phyloP scores from a whole-genome alignment of 805 yeast species.

The Wickerhamomyces pijperi region DNA sequence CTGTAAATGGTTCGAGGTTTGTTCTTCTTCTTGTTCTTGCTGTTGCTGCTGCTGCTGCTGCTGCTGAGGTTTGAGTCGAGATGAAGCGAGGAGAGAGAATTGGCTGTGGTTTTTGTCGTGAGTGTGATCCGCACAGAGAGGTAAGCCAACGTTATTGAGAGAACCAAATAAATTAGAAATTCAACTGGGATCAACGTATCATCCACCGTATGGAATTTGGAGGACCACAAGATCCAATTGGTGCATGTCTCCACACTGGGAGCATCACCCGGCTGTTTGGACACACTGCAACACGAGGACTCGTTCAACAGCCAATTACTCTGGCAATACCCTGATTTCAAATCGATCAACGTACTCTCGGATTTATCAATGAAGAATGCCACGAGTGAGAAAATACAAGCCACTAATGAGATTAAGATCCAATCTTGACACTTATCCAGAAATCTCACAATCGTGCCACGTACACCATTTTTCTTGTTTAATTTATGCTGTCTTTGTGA shows the following conservation, averaged over 20 bases:
- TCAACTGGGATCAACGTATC: slow-evolving; percentile 13
- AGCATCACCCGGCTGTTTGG: too few relatives aligned
- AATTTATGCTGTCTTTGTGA: slow-evolving; percentile 29
- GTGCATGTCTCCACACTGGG: slow-evolving; percentile 19
- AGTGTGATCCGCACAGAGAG: slow-evolving; percentile 34
- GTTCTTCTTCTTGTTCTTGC: not conserved
- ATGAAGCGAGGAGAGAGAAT: slow-evolving; percentile 12
- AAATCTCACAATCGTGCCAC: slow-evolving; percentile 19
- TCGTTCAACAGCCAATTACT: slow-evolving; percentile 32
- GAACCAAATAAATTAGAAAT: slow-evolving; percentile 24
- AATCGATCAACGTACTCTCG: slow-evolving; percentile 36
- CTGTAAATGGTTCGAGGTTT: slow-evolving; percentile 27
- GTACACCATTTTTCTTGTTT: slow-evolving; percentile 22
- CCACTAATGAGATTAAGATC: slow-evolving; percentile 35
- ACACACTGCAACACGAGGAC: slow-evolving; percentile 28
- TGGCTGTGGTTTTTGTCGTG: slow-evolving; percentile 29
- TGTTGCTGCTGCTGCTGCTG: not conserved
- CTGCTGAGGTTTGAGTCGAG: not conserved
- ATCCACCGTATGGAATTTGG: slow-evolving; percentile 4
- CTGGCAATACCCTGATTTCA: slow-evolving; percentile 40
- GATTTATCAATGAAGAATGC: slow-evolving; percentile 37
- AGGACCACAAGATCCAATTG: slow-evolving; percentile 37
- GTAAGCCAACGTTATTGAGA: slow-evolving; percentile 32
- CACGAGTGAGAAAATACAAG: slow-evolving; percentile 33
- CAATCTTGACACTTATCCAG: slow-evolving; percentile 34